phyloP scores from a whole-genome alignment of 2,329 filamentous ascomycete genomes.

The Xenosphaeropsis pyriputrescens region DNA sequence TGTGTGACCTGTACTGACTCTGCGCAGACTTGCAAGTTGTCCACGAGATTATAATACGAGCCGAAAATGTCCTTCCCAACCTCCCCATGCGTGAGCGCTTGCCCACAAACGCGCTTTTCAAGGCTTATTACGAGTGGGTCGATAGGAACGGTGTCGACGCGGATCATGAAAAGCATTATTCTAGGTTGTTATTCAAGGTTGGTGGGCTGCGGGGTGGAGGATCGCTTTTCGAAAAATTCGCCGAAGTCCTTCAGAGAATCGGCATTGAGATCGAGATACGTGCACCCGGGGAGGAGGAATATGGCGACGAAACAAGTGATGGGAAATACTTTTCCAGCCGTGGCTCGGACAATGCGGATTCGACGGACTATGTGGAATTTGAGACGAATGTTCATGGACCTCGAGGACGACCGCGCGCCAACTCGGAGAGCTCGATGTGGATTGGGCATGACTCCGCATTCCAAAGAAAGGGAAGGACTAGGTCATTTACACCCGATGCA shows the following conservation, averaged over 20 bases:
- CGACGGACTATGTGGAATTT: no score
- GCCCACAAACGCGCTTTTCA: slow-evolving; percentile 66
- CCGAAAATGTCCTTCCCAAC: slow-evolving; percentile 45
- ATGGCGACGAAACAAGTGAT: slow-evolving; percentile 4
- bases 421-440: background rate
- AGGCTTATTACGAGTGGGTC: slow-evolving; percentile 67
- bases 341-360: no score
- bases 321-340: slow-evolving; percentile 1
- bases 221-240: slow-evolving; percentile 55
- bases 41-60: slow-evolving; percentile 60
- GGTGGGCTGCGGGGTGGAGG: slow-evolving; percentile 45
- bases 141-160: slow-evolving; percentile 52
- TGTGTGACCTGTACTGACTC: slow-evolving; percentile 2
- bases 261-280: slow-evolving; percentile 50
- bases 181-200: slow-evolving; percentile 67
- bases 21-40: slow-evolving; percentile 60
- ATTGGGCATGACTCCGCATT: no score
- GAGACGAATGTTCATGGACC: background rate
- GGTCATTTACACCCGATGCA: no score
- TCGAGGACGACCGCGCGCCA: background rate
- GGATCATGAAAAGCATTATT: slow-evolving; percentile 62
- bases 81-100: slow-evolving; percentile 46
- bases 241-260: slow-evolving; percentile 50
- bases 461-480: no score
- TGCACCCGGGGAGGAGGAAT: slow-evolving; percentile 27